These are phyloP conservation scores for Backusella tuberculispora DNA, from an alignment of 192 early-diverging fungal species.

Conservation along the genomic window DNA sequence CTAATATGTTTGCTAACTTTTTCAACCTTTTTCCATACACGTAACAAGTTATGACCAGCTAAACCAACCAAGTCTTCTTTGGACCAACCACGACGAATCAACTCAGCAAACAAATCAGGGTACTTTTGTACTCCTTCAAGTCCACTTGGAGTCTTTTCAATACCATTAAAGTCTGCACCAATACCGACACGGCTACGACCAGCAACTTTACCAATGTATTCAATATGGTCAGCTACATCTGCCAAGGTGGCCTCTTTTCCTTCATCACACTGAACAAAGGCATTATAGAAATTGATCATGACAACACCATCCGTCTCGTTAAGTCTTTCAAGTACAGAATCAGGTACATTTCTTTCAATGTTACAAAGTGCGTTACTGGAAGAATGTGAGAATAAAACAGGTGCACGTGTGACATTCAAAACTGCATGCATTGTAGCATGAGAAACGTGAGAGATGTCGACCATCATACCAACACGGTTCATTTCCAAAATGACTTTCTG, in stretches of 20 bases:
- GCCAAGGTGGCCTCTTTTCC: constrained; percentile 36
- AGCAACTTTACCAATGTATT: constrained; percentile 53
- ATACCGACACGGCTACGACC: constrained; percentile 62
- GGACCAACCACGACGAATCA: constrained; percentile 42
- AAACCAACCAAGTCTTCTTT: constrained; percentile 47
- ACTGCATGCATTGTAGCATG: constrained; percentile 62
- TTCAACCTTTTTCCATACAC: constrained; percentile 46
- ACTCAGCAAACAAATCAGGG: constrained; percentile 41
- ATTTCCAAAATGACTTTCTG: constrained; percentile 60
- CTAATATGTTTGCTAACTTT: constrained; percentile 33
- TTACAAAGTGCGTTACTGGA: constrained; percentile 53
- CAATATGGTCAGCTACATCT: constrained; percentile 63
- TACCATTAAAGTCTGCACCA: constrained; percentile 70
- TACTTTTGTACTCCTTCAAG: constrained; percentile 58
- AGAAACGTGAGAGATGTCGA: constrained; percentile 69
- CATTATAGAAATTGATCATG: constrained; percentile 64
- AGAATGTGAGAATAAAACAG: constrained; percentile 66
- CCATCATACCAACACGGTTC: constrained; percentile 75
- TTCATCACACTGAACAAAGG: constrained; percentile 47
- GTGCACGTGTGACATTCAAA: constrained; percentile 52
- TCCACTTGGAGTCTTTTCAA: constrained; percentile 47
- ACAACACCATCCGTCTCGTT: constrained; percentile 60
- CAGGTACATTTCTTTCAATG: constrained; percentile 66
- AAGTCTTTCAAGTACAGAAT: constrained; percentile 51
- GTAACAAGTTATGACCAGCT: constrained; percentile 45